Conservation (phyloP, 352 stramenopile species). For the Phytophthora aleatoria region DNA sequence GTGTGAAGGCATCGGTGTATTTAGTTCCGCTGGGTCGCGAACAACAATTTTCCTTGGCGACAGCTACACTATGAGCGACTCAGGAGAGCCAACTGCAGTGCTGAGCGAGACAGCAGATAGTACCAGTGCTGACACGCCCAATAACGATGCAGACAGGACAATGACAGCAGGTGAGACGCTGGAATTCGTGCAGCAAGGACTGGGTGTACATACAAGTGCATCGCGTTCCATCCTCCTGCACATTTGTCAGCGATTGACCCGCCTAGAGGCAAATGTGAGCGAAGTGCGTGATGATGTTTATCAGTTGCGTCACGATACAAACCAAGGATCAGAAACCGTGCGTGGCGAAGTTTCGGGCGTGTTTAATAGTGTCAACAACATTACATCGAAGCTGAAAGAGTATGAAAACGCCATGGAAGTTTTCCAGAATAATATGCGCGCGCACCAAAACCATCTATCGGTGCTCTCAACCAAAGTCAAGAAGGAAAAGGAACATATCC, state of each 20-base stretch:
- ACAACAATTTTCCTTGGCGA: too few species aligned
- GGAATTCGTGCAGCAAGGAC: slow-evolving; percentile 52
- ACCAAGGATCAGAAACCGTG: slow-evolving; percentile 48
- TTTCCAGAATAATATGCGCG: slow-evolving; percentile 72
- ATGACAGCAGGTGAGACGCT: slow-evolving; percentile 36
- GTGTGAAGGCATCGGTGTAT: not conserved
- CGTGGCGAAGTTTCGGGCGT: slow-evolving; percentile 54
- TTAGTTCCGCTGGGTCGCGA: not conserved
- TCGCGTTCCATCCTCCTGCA: slow-evolving; percentile 69
- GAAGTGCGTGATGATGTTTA: slow-evolving; percentile 51
- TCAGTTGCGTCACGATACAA: slow-evolving; percentile 42
- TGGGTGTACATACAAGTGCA: slow-evolving; percentile 53
- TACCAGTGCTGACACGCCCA: not conserved
- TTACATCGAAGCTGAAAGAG: slow-evolving; percentile 60
- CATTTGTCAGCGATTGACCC: slow-evolving; percentile 60
- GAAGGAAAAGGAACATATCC: slow-evolving; percentile 64
- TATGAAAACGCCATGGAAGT: slow-evolving; percentile 64
- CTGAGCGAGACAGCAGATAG: not conserved
- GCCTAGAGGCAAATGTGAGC: slow-evolving; percentile 51
- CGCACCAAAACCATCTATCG: slow-evolving; percentile 48
- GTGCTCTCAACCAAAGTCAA: slow-evolving; percentile 55
- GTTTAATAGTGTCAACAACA: slow-evolving; percentile 45
- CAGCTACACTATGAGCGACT: slow-evolving; percentile 4
- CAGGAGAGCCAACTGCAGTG: not conserved
- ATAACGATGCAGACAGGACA: not conserved